These are phyloP conservation scores for Teratosphaeriaceae sp. DNA, from an alignment of 2,329 filamentous ascomycete species.

Conservation along the genomic window DNA sequence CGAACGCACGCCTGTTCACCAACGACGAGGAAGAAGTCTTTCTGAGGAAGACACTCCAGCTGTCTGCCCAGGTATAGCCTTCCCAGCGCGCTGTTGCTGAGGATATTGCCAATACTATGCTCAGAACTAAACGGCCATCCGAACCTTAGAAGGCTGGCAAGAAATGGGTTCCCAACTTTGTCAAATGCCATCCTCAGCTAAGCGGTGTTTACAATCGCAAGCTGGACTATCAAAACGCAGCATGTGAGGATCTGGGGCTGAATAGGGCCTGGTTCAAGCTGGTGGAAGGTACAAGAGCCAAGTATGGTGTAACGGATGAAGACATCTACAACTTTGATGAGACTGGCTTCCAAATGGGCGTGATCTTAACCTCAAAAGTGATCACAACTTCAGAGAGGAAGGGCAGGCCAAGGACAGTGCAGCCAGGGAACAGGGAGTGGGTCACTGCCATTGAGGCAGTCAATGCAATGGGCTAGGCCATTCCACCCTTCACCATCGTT, in stretches of 20 bases:
- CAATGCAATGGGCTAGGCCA: not conserved
- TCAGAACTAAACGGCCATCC: too few species aligned
- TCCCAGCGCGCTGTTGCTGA: too few species aligned
- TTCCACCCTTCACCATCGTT: not conserved
- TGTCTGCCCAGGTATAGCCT: too few species aligned
- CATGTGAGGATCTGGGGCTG: not conserved
- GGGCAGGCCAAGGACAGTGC: not conserved
- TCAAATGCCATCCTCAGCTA: too few species aligned
- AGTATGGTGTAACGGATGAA: conserved; percentile 9
- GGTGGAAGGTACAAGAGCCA: conserved; percentile 3
- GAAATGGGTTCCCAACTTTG: too few species aligned
- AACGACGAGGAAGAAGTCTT: too few species aligned
- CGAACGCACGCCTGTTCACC: too few species aligned
- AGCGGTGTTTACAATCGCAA: too few species aligned
- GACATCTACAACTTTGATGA: conserved; percentile 20
- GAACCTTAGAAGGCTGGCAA: too few species aligned
- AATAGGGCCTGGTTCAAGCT: conserved; percentile 7
- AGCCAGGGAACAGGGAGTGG: not conserved
- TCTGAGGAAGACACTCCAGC: too few species aligned
- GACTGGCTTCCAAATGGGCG: conserved; percentile 19
- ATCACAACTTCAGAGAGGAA: not conserved
- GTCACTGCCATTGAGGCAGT: not conserved
- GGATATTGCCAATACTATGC: too few species aligned
- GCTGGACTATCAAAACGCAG: not conserved
- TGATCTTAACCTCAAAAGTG: conserved; percentile 9